Conservation (phyloP, 805 yeast genomes). For the Candida yuanshanica region DNA sequence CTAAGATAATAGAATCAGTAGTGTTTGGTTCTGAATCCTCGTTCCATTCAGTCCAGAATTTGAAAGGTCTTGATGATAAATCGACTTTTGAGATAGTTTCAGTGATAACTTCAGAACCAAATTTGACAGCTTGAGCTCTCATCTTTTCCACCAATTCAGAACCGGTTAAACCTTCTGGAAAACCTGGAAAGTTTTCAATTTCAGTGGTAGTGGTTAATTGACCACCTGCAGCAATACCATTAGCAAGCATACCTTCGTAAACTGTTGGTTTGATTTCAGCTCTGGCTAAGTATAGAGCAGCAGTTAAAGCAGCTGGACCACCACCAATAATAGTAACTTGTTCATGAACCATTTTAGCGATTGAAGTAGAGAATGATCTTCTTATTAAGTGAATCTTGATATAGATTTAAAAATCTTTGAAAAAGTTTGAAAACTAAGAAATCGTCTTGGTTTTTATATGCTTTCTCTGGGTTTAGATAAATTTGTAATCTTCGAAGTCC, state of each 20-base stretch:
- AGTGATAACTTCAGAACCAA: constrained; percentile 92
- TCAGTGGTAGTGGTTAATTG: constrained; percentile 98
- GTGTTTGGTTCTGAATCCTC: constrained; percentile 90
- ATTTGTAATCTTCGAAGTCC: background rate
- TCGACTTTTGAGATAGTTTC: constrained; percentile 95
- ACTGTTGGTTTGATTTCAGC: constrained; percentile 92
- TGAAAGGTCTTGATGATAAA: constrained; percentile 82
- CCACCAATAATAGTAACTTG: constrained; percentile 88
- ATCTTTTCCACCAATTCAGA: constrained; percentile 85
- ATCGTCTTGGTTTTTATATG: no score
- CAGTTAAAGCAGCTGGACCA: constrained; percentile 99
- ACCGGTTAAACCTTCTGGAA: constrained; percentile 90
- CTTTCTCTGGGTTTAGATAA: background rate
- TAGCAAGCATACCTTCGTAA: constrained; percentile 93
- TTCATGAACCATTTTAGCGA: constrained; percentile 66
- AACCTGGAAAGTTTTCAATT: constrained; percentile 98
- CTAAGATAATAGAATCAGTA: constrained; percentile 86
- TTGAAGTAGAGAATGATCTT: background rate
- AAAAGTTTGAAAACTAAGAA: no score
- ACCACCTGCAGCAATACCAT: constrained; percentile 98
- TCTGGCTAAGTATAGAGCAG: constrained; percentile 93
- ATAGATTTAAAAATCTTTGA: background rate
- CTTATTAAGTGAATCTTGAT: background rate
- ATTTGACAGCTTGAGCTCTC: constrained; percentile 81
- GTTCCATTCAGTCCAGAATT: constrained; percentile 93